These are phyloP conservation scores for Cystobasidiaceae sp. DNA, from an alignment of 1,284 basidiomycete genomes.

Conservation along the genomic window DNA sequence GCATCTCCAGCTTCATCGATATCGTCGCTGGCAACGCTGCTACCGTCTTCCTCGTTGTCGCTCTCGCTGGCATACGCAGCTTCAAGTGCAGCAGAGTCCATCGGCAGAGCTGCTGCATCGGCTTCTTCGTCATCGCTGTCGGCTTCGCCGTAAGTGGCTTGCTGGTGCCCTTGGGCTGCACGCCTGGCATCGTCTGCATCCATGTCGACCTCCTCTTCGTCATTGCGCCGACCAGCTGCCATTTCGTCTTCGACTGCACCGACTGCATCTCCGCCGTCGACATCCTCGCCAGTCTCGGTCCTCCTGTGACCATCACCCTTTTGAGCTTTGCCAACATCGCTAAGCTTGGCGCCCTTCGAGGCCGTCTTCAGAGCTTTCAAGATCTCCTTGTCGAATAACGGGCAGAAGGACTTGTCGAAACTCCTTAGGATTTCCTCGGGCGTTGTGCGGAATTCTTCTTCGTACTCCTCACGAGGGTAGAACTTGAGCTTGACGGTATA, in stretches of 20 bases:
- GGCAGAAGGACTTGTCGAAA: slow-evolving; percentile 72
- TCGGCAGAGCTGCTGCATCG: slow-evolving; percentile 33
- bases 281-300: slow-evolving; percentile 48
- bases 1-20: slow-evolving; percentile 45
- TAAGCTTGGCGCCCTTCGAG: slow-evolving; percentile 63
- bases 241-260: slow-evolving; percentile 47
- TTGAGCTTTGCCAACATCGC: slow-evolving; percentile 38
- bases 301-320: slow-evolving; percentile 56
- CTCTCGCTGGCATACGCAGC: slow-evolving; percentile 39
- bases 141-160: slow-evolving; percentile 47
- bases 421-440: slow-evolving; percentile 67
- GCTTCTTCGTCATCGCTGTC: slow-evolving; percentile 45
- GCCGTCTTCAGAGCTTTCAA: slow-evolving; percentile 75
- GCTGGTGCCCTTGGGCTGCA: slow-evolving; percentile 43
- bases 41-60: slow-evolving; percentile 47
- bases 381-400: slow-evolving; percentile 81
- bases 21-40: slow-evolving; percentile 21
- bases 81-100: slow-evolving; percentile 31
- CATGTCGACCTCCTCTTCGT: slow-evolving; percentile 55
- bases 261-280: slow-evolving; percentile 34
- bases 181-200: slow-evolving; percentile 68
- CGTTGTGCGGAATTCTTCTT: slow-evolving; percentile 74
- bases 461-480: slow-evolving; percentile 81
- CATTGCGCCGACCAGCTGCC: slow-evolving; percentile 42
- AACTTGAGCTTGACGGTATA: slow-evolving; percentile 80